These are phyloP conservation scores for Herpetospermum pedunculosum DNA, from an alignment of 306 rosid genomes.

Conservation along the genomic window DNA sequence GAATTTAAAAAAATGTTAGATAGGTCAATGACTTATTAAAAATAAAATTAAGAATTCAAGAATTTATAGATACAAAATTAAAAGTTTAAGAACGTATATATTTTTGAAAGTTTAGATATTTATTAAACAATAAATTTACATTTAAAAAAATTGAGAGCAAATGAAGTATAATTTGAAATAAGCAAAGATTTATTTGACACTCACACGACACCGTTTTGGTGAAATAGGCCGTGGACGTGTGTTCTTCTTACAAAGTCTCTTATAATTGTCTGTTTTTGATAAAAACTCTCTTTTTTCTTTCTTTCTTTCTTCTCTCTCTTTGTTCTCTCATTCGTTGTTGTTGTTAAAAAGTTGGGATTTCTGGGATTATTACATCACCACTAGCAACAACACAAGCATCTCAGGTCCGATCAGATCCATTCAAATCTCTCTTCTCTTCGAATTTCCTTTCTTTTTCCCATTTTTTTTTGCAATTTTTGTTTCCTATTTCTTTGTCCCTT, in stretches of 20 bases:
- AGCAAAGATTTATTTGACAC: too few species aligned
- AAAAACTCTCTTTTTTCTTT: neutral
- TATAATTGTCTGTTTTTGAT: constrained; percentile 2
- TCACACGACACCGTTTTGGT: neutral
- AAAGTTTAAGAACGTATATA: too few species aligned
- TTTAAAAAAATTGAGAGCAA: too few species aligned
- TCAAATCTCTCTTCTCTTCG: constrained; percentile 40
- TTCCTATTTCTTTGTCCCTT: neutral
- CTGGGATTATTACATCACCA: constrained; percentile 13
- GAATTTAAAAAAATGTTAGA: too few species aligned
- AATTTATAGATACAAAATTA: too few species aligned
- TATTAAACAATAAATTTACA: too few species aligned
- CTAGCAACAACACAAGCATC: constrained; percentile 16
- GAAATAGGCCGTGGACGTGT: neutral
- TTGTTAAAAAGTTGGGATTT: constrained; percentile 6
- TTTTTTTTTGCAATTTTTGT: neutral
- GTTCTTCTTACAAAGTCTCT: neutral
- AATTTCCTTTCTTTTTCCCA: neutral
- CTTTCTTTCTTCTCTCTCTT: neutral
- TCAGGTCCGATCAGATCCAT: constrained; percentile 53
- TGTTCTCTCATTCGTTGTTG: neutral
- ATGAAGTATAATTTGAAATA: too few species aligned
- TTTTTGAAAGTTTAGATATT: too few species aligned
- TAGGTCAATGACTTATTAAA: too few species aligned
- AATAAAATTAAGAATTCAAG: too few species aligned